phyloP scores from a whole-genome alignment of 2,329 filamentous ascomycete species.

The Trichocomaceae sp. region DNA sequence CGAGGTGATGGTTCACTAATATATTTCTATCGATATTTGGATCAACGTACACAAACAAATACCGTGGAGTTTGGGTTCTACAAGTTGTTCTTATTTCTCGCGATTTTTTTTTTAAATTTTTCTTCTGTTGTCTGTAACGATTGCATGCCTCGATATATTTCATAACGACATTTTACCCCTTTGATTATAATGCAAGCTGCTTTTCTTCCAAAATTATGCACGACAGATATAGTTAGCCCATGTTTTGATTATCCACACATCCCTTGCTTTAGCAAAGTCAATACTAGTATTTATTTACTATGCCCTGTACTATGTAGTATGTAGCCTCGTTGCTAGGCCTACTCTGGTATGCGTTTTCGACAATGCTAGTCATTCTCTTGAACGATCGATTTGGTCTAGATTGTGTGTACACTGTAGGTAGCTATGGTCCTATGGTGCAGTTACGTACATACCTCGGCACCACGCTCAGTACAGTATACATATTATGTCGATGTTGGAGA shows the following conservation, averaged over 20 bases:
- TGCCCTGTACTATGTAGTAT: too few relatives aligned
- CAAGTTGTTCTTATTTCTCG: background rate
- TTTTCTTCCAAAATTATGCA: too few relatives aligned
- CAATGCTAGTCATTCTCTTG: background rate
- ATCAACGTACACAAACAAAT: constrained; percentile 11
- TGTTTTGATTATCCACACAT: background rate
- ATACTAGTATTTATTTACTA: background rate
- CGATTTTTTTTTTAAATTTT: background rate
- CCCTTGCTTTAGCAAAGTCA: constrained; percentile 1
- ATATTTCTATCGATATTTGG: constrained; percentile 3
- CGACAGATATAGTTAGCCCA: background rate
- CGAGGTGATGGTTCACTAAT: constrained; percentile 44
- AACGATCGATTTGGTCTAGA: too few relatives aligned
- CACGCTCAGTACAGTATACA: too few relatives aligned
- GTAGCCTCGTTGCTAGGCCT: background rate
- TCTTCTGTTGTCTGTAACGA: constrained; percentile 5
- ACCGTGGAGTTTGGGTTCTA: constrained; percentile 9
- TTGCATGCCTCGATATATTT: constrained; percentile 10
- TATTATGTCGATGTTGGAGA: background rate
- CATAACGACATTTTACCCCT: constrained; percentile 6
- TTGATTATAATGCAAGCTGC: background rate
- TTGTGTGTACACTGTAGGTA: too few relatives aligned
- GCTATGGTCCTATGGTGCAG: background rate
- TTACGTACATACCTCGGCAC: too few relatives aligned
- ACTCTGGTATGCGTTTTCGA: background rate